These are phyloP conservation scores for Xerocomellus intermedius DNA, from an alignment of 768 basidiomycete species.

Conservation along the genomic window DNA sequence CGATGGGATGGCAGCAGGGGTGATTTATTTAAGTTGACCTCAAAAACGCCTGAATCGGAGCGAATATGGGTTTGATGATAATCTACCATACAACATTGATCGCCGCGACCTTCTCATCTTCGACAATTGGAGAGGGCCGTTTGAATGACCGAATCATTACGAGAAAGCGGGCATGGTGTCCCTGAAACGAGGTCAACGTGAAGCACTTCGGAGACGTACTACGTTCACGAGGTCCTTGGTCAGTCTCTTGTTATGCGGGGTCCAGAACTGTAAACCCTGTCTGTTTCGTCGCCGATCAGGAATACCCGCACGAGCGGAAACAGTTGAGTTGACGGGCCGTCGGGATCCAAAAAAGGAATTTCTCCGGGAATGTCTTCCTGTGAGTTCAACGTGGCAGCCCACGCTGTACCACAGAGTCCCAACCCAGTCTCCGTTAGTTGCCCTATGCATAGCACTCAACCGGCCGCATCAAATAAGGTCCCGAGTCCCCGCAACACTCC, in stretches of 20 bases:
- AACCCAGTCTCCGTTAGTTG: neutral
- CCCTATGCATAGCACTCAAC: conserved; percentile 7
- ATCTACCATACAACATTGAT: conserved; percentile 37
- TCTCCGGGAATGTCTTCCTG: neutral
- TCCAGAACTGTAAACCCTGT: conserved; percentile 1
- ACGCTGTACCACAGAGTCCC: neutral
- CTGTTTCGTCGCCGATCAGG: conserved; percentile 6
- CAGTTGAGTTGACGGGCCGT: neutral
- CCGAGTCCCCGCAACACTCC: neutral
- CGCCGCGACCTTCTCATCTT: conserved; percentile 34
- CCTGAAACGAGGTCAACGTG: conserved; percentile 28
- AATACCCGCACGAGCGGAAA: neutral
- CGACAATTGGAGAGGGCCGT: conserved; percentile 31
- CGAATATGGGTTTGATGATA: conserved; percentile 36
- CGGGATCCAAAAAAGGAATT: conserved; percentile 4
- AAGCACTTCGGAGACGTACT: conserved; percentile 13
- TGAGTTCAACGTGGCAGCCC: neutral
- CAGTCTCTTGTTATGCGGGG: conserved; percentile 5
- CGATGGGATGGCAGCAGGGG: conserved; percentile 10
- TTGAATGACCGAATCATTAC: conserved; percentile 35
- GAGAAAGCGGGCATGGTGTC: conserved; percentile 29
- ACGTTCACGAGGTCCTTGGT: conserved; percentile 3
- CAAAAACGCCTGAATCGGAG: conserved; percentile 28
- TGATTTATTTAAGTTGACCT: conserved; percentile 28
- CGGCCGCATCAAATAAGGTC: conserved; percentile 5